Percentiles rank a stretch among this genome's conserved stretches.
These are phyloP conservation scores for Fusarium sp. DNA, from an alignment of 2,329 filamentous ascomycete genomes.

Conservation along the genomic window DNA sequence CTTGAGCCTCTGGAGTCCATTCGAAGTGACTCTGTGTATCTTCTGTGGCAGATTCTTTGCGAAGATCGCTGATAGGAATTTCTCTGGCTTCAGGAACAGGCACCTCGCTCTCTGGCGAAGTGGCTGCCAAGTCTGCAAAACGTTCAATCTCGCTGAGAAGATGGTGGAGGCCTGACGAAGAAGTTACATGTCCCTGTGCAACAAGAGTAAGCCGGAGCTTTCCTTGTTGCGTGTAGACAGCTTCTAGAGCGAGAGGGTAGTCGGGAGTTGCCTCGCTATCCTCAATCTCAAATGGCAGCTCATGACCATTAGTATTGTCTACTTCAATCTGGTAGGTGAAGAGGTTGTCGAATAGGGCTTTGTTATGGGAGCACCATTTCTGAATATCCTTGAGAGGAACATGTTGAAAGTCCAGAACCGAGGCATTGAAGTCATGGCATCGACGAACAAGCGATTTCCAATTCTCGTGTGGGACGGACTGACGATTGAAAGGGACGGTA, in stretches of 20 bases:
- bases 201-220: constrained; percentile 69
- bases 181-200: constrained; percentile 60
- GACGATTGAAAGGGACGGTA: constrained; percentile 78
- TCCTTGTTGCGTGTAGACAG: constrained; percentile 63
- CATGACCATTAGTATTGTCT: constrained; percentile 41
- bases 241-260: constrained; percentile 83
- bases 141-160: constrained; percentile 56
- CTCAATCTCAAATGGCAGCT: constrained; percentile 65
- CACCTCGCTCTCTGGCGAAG: constrained; percentile 22
- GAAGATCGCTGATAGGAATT: background rate
- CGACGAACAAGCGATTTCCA: constrained; percentile 71
- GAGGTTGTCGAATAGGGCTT: constrained; percentile 79
- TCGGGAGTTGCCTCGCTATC: constrained; percentile 67
- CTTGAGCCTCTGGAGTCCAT: constrained; percentile 68
- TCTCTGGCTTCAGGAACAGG: background rate
- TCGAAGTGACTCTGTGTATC: constrained; percentile 55
- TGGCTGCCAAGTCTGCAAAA: constrained; percentile 20
- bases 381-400: constrained; percentile 82
- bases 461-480: constrained; percentile 57
- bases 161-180: constrained; percentile 45
- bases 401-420: constrained; percentile 75
- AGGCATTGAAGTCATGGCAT: constrained; percentile 78
- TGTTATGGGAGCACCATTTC: constrained; percentile 76
- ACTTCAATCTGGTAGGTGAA: constrained; percentile 81
- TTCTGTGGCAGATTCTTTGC: constrained; percentile 50